Base-by-base conservation (phyloP, 1,139 yeast genomes). In the Blastobotrys elegans region DNA sequence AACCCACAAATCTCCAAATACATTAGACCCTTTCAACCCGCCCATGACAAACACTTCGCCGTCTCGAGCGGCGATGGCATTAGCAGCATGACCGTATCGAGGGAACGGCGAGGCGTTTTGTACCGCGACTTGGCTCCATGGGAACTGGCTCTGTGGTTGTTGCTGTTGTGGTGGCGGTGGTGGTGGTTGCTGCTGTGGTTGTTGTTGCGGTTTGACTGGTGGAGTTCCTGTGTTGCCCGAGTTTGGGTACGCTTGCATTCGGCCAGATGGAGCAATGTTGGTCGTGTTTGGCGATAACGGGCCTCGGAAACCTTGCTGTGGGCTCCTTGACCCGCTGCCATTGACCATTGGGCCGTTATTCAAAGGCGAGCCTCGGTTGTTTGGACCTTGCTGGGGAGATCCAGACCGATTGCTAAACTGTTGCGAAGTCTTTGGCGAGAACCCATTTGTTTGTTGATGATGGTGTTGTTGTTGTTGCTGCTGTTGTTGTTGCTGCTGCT, bases 1-100 rank as follows among this genome's bases (percentile, higher is more conserved):
- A 17, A 75, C 73, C 98, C 98, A 92, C 53, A 96, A 80, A 64
- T 94, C 98, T 31, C 96, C 96, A 68, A 85, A 88, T 1, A 90
- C 97, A 21, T 90, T 82, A 46, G 90, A 89, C 48, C 90, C 96
- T 61, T 90, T 85, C 46, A 94, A 73, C 2, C 98, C 98, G 34
- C 98, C 98, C 88, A 92, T 90, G 40, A 94, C 76, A 63, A 80
- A 89, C 22, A 90, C 72, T 54, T 88, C 95, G 50, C 89, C 87
- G 53, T 83, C 82, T 16, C 72, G 60, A 26, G 89, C 95, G 20
- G 95, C 82, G 8, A 84, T 72, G 41, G 80, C 73, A 27, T 85
- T 72, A 0, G 96, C 92, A 0, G 95, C 88, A 65, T 92, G 97
- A 58, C 97, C 83, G 64, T 89, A 89, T 41, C 97, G 77, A 5